Evolutionary conservation across 2,329 filamentous ascomycete genomes (phyloP).

Genomic region (Chaetomium globosum): DNA sequence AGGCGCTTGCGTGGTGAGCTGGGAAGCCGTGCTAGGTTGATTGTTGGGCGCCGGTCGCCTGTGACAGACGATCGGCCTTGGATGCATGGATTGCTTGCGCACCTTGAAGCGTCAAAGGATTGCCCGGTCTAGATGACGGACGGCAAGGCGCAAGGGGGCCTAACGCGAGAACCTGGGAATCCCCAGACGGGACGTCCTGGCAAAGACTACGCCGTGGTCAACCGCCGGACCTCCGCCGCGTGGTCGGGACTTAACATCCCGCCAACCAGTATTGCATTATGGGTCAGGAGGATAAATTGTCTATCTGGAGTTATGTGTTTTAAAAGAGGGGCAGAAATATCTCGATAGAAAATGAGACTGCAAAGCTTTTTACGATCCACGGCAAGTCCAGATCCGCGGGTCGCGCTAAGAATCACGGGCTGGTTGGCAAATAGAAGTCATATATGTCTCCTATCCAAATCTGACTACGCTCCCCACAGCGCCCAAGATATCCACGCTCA

Average conservation of each 20-base stretch:
- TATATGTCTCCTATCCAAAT: not conserved
- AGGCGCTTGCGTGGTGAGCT: conserved; percentile 38
- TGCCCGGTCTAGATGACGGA: not conserved
- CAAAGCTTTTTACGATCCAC: conserved; percentile 4
- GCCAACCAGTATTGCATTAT: not conserved
- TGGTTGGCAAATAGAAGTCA: not conserved
- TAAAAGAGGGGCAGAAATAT: not conserved
- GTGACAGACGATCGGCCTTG: not conserved
- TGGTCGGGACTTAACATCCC: not conserved
- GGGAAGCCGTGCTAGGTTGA: not conserved
- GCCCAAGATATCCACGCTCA: conserved; percentile 35
- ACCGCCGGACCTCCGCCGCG: not conserved
- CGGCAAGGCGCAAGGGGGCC: not conserved
- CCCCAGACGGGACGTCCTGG: not conserved
- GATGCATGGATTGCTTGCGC: not conserved
- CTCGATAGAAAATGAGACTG: conserved; percentile 18
- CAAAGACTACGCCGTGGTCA: not conserved
- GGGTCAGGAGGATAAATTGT: conserved; percentile 2
- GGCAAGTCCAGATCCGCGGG: not conserved
- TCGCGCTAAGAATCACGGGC: not conserved
- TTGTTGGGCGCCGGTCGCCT: conserved; percentile 13
- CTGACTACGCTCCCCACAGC: no score
- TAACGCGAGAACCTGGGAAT: not conserved
- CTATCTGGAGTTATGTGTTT: conserved; percentile 9
- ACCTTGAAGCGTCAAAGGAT: not conserved